Evolutionary conservation across 1,284 basidiomycete species (phyloP), one percentile per base, ranked within the genome.

Genomic region (Ustilago curta): DNA sequence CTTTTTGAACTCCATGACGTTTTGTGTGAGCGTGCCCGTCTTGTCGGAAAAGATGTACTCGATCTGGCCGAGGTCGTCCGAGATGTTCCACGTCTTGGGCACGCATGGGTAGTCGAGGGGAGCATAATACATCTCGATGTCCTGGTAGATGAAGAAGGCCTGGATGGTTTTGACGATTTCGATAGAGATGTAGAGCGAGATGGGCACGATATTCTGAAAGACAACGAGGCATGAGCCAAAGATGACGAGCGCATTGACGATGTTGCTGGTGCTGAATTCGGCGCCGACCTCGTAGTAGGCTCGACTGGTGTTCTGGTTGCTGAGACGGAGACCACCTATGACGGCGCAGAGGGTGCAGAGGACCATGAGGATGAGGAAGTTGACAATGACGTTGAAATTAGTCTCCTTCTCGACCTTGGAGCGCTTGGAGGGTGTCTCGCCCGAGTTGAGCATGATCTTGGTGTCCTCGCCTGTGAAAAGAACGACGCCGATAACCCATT

Each of bases 41-140:
- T 99, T 99, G 89, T 99, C 95, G 6, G 93, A 95, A 86, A 98
- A 97, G 78, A 97, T 89, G 85, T 97, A 98, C 87, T 97, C 95
- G 86, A 97, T 97, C 86, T 97, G 95, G 27, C 95, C 95, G 0
- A 98, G 90, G 86, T 97, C 95, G 84, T 97, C 95, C 2, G 94
- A 96, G 78, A 98, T 96, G 85, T 95, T 96, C 95, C 95, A 97
- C 14, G 94, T 96, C 87, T 98, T 98, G 44, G 95, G 94, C 4
- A 95, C 90, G 79, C 95, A 97, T 0, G 93, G 88, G 0, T 93
- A 91, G 84, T 97, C 91, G 48, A 85, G 80, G 5, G 91, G 90
- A 60, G 89, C 88, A 86, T 97, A 97, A 87, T 95, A 97, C 94
- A 99, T 96, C 85, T 97, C 95, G 76, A 94, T 84, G 82, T 99